phyloP scores from a whole-genome alignment of 495 filamentous ascomycete genomes.

The Aspergillus hancockii region DNA sequence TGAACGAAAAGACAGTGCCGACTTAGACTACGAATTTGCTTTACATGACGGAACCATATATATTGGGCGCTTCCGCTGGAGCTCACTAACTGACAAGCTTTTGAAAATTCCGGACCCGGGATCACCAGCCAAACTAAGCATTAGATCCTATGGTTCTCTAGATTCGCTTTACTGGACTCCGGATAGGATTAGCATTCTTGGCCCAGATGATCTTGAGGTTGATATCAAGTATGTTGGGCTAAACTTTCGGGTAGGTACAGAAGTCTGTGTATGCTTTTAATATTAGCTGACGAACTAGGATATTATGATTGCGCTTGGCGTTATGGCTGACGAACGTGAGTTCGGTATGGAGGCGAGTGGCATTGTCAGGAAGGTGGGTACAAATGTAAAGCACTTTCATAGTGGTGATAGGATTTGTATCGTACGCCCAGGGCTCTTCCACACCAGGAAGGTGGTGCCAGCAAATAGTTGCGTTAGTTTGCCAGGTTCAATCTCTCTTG shows the following conservation, averaged over 20 bases:
- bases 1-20: neutral
- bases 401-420: slow-evolving; percentile 39
- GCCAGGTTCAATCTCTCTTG: slow-evolving; percentile 24
- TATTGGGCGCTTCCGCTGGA: slow-evolving; percentile 27
- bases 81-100: slow-evolving; percentile 15
- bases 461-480: slow-evolving; percentile 18
- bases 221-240: slow-evolving; percentile 33
- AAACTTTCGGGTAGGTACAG: slow-evolving; percentile 29
- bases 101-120: neutral
- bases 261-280: neutral
- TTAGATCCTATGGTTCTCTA: slow-evolving; percentile 20
- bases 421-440: neutral
- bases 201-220: slow-evolving; percentile 31
- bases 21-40: slow-evolving; percentile 34
- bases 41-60: slow-evolving; percentile 25
- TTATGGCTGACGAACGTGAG: slow-evolving; percentile 12
- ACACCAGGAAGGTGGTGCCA: neutral
- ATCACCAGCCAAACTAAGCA: slow-evolving; percentile 10
- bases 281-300: slow-evolving; percentile 15
- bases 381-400: slow-evolving; percentile 30
- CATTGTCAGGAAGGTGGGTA: slow-evolving; percentile 38
- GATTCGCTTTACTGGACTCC: slow-evolving; percentile 24
- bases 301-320: slow-evolving; percentile 30
- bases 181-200: slow-evolving; percentile 2
- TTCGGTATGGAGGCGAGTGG: slow-evolving; percentile 35